These are phyloP conservation scores for Alternaria alternata DNA, from an alignment of 2,329 filamentous ascomycete genomes.

Conservation along the genomic window DNA sequence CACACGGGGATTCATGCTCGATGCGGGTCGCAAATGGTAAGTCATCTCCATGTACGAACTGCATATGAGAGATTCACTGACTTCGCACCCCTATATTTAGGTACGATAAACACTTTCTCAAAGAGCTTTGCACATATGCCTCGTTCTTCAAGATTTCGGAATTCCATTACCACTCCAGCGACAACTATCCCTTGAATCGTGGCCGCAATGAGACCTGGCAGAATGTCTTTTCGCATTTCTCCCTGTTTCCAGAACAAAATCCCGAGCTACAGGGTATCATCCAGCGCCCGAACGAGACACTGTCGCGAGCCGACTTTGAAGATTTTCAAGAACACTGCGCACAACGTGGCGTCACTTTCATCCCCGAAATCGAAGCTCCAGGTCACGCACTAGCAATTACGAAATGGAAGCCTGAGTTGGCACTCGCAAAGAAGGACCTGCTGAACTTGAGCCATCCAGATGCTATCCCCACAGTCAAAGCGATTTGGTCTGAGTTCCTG, in stretches of 20 bases:
- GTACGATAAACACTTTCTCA: constrained; percentile 53
- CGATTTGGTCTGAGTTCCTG: constrained; percentile 50
- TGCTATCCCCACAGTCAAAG: constrained; percentile 47
- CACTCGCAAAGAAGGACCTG: constrained; percentile 46
- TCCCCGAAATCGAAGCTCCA: constrained; percentile 51
- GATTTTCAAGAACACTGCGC: constrained; percentile 48
- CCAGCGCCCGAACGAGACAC: constrained; percentile 48
- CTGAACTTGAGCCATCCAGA: constrained; percentile 49
- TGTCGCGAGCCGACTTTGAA: constrained; percentile 46
- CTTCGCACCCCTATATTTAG: neutral
- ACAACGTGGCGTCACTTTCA: constrained; percentile 46
- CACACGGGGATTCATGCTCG: constrained; percentile 57
- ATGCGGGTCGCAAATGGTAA: constrained; percentile 55
- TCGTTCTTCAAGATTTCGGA: constrained; percentile 60
- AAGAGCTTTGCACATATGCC: constrained; percentile 56
- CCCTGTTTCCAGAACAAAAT: constrained; percentile 49
- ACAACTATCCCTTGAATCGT: constrained; percentile 59
- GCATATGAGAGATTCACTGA: neutral
- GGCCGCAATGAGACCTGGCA: constrained; percentile 58
- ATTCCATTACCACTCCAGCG: constrained; percentile 61
- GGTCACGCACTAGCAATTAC: constrained; percentile 50
- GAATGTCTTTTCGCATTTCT: constrained; percentile 58
- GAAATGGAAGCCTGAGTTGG: constrained; percentile 52
- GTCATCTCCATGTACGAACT: neutral
- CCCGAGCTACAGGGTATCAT: constrained; percentile 45